A percentile compares a stretch with the other conserved stretches of the same genome.
Conservation (phyloP, 2,329 filamentous ascomycete genomes). For the Mariannaea elegans region DNA sequence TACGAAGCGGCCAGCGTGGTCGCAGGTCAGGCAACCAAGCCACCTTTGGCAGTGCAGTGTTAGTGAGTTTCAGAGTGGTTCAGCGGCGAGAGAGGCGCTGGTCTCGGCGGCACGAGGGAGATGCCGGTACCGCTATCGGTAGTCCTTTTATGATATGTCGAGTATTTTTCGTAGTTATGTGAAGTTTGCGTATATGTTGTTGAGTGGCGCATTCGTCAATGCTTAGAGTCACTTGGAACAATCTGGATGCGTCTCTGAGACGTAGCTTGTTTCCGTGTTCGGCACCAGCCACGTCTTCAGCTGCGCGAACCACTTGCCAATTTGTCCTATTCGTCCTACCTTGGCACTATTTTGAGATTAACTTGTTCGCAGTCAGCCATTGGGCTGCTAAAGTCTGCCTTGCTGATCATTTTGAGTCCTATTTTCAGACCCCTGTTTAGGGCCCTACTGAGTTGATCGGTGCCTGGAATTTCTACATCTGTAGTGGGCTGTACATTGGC, state of each 20-base stretch:
- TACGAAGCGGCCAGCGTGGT: slow-evolving; percentile 31
- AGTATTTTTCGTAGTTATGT: neutral
- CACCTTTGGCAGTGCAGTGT: slow-evolving; percentile 18
- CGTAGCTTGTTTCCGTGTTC: neutral
- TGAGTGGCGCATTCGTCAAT: neutral
- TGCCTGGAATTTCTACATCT: slow-evolving; percentile 1
- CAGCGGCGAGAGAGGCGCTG: slow-evolving; percentile 13
- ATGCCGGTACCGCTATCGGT: neutral
- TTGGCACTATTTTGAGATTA: neutral
- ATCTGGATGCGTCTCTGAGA: neutral
- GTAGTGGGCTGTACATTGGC: neutral
- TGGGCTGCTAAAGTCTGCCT: neutral
- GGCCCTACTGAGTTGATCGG: neutral
- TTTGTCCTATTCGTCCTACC: neutral
- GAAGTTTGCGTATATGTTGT: neutral
- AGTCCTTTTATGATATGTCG: neutral
- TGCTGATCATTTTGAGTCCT: neutral
- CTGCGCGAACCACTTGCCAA: neutral
- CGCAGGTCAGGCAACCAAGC: slow-evolving; percentile 23
- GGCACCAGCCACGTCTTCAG: neutral
- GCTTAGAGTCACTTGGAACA: neutral
- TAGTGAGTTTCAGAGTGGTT: slow-evolving; percentile 33
- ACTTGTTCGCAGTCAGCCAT: neutral
- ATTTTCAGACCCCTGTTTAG: no score
- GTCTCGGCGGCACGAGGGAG: slow-evolving; percentile 6